Conservation (phyloP, 768 basidiomycete species). For the Clathrus columnatus region DNA sequence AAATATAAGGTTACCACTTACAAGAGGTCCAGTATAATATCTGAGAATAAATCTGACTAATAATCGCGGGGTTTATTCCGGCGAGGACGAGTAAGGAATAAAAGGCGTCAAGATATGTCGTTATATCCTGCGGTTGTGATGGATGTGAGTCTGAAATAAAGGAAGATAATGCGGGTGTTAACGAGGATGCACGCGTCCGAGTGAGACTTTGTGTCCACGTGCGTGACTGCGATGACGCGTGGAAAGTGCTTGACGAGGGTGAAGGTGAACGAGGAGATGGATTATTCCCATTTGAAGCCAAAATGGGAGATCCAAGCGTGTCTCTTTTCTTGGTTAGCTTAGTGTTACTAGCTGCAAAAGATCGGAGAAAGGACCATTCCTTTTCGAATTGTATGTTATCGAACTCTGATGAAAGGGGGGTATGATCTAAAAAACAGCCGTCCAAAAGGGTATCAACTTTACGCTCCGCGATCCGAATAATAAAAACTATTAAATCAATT, state of each 20-base stretch:
- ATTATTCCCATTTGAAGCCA: constrained; percentile 20
- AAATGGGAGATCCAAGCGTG: constrained; percentile 18
- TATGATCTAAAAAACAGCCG: constrained; percentile 70
- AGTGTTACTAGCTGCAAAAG: constrained; percentile 34
- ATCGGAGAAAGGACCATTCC: constrained; percentile 87
- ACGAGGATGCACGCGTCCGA: constrained; percentile 38
- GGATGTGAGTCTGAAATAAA: constrained; percentile 34
- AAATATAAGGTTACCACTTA: constrained; percentile 32
- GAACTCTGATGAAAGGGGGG: constrained; percentile 67
- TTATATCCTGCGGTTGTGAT: constrained; percentile 46
- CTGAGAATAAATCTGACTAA: constrained; percentile 91
- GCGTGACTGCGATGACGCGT: constrained; percentile 38
- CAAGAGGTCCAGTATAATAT: constrained; percentile 98
- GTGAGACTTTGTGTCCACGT: constrained; percentile 62
- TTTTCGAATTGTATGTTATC: constrained; percentile 88
- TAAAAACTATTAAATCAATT: constrained; percentile 59
- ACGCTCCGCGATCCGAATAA: constrained; percentile 87
- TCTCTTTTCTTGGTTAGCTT: constrained; percentile 36
- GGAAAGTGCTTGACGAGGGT: constrained; percentile 19
- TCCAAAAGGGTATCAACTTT: constrained; percentile 85
- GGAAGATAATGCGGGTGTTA: constrained; percentile 39
- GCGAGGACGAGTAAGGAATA: constrained; percentile 78
- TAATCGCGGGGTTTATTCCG: constrained; percentile 82
- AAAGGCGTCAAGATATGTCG: constrained; percentile 74
- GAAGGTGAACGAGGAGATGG: constrained; percentile 35